Conservation (phyloP, 306 rosid genomes). For the Gastrolobium villosum region DNA sequence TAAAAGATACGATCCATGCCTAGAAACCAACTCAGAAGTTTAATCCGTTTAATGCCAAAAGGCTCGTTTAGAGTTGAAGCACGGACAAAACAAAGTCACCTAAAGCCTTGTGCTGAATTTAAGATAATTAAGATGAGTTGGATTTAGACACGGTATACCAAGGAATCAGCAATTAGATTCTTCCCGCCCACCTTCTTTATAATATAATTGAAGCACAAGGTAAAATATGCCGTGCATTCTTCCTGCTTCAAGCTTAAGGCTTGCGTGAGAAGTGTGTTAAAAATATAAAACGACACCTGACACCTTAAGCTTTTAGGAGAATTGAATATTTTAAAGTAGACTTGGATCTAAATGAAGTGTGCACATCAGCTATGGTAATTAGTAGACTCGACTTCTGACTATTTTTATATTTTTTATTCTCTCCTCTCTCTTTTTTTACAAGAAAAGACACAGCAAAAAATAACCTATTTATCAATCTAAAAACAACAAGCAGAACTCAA, state of each 20-base stretch:
- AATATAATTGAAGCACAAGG: slow-evolving; percentile 2
- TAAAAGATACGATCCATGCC: neutral
- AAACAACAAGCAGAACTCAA: slow-evolving; percentile 28
- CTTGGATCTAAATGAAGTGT: slow-evolving; percentile 1
- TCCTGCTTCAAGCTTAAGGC: slow-evolving; percentile 24
- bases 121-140: neutral
- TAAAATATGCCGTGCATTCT: neutral
- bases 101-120: too few species aligned
- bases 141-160: neutral
- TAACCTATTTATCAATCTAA: slow-evolving; percentile 14
- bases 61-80: too few species aligned
- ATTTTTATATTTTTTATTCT: neutral
- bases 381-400: neutral
- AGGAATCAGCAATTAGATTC: slow-evolving; percentile 13
- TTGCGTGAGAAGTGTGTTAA: neutral
- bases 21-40: slow-evolving; percentile 2
- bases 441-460: slow-evolving; percentile 6
- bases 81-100: too few species aligned
- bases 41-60: neutral
- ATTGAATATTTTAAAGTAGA: neutral
- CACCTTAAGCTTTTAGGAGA: slow-evolving; percentile 8
- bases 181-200: neutral
- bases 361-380: neutral
- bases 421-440: slow-evolving; percentile 20
- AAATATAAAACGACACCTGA: slow-evolving; percentile 19